Evolutionary conservation across 768 basidiomycete species (phyloP), one percentile per base, ranked within the genome.

Genomic region (Gloeopeniophorella convolvens): DNA sequence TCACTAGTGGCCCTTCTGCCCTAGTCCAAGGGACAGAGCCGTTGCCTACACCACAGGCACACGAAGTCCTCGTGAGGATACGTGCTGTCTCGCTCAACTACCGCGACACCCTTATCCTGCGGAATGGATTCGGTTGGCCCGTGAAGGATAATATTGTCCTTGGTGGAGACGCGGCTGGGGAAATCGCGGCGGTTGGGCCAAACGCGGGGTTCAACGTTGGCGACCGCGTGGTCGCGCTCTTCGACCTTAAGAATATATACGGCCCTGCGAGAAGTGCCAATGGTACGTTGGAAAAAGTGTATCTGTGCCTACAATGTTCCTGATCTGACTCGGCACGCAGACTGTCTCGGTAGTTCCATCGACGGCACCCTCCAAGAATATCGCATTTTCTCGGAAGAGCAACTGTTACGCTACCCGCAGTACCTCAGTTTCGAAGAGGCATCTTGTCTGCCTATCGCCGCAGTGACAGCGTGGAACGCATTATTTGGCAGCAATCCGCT

Each of bases 381-480:
- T 56, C 69, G 72, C 47, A 66, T 69, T 15, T 74, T 82, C 50
- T 73, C 71, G n/a, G 8, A 70, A 39, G 35, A 28, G 15, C 9
- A 9, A 5, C 65, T 83, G 31, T 72, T 83, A 27, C 54, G 59
- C 32, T 68, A 82, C 51, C 79, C 85, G 0, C 63, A 72, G 15
- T 75, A 82, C 60, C 69, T 85, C 16, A 74, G 72, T 2, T 82
- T 77, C 55, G 77, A 79, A 53, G 79, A 87, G 60, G 84, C 76
- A 0, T 78, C 83, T 0, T 81, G 81, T 20, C 66, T 86, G 5
- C 78, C 82, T 69, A 82, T 58, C 51, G 80, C 80, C 5, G 82
- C 73, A 3, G 56, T 85, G 46, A 85, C 82, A 0, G 80, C 83
- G 0, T 85, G 82, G 66, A 81, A 77, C 53, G 75, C 75, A 4